These are phyloP conservation scores for Nectriaceae sp. DNA, from an alignment of 2,329 filamentous ascomycete species.

Conservation along the genomic window DNA sequence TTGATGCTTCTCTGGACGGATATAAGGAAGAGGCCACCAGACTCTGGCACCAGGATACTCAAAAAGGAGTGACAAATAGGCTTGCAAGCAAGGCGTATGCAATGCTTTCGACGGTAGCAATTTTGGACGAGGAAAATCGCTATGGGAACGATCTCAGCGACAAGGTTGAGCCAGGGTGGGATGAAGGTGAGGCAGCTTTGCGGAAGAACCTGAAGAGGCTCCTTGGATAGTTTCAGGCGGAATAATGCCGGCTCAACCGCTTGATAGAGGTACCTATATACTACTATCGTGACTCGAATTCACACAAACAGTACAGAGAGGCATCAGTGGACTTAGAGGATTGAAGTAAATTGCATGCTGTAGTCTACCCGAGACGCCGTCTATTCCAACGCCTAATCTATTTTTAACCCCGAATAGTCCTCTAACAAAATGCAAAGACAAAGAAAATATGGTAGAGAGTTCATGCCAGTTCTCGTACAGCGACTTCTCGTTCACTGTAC, in stretches of 20 bases:
- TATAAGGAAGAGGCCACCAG: not conserved
- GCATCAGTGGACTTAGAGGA: too few species aligned
- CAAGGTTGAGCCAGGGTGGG: not conserved
- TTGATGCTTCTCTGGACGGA: not conserved
- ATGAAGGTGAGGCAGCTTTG: not conserved
- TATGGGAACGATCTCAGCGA: constrained; percentile 9
- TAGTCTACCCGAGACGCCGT: too few species aligned
- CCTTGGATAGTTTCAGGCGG: not conserved
- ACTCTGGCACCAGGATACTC: constrained; percentile 11
- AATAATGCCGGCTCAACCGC: too few species aligned
- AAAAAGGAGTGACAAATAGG: constrained; percentile 5
- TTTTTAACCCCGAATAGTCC: too few species aligned
- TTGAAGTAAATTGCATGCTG: too few species aligned
- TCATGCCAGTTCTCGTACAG: not conserved
- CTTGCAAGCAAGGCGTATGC: constrained; percentile 5
- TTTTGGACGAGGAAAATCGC: constrained; percentile 9
- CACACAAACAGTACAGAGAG: too few species aligned
- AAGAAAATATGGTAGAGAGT: too few species aligned
- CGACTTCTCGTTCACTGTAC: not conserved
- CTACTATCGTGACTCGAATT: too few species aligned
- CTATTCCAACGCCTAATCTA: too few species aligned
- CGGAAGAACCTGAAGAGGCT: not conserved
- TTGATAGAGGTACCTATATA: too few species aligned
- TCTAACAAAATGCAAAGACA: too few species aligned
- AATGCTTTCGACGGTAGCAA: constrained; percentile 5